Evolutionary conservation across 176 grass and related monocot genomes (phyloP), one percentile per base, ranked within the genome.

Genomic region (Hyparrhenia diplandra): DNA sequence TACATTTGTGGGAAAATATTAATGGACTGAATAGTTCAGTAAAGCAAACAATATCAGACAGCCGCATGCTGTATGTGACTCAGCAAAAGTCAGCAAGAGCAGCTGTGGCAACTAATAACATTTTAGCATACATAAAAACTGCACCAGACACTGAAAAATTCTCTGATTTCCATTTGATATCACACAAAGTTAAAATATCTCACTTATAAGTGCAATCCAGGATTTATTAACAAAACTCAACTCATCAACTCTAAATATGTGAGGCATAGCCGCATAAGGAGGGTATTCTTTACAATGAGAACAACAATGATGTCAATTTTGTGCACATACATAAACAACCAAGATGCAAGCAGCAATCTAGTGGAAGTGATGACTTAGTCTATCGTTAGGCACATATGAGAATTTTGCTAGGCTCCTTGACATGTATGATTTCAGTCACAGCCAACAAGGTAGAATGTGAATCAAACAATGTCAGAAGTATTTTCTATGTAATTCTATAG

Each of bases 101-200:
- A 23, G 16, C 6, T 4, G 4, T 37, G 63, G 17, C 18, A 16
- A 4, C 28, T 25, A 67, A 24, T 67, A 59, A 40, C 24, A 74
- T 86, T 21, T 80, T 67, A 43, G 67, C 47, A 80, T 25, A 27
- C 28, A 71, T 45, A 34, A 32, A 67, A 67, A 31, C 52, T 46
- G 14, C 21, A 71, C 13, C 7, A 70, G 12, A 54, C 21, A 85
- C 2, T 41, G 68, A 18, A 7, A 51, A 46, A n/a, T 18, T 76
- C 35, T 17, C 14, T 5, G 16, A 30, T 46, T 46, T 30, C 29
- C 16, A 45, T 32, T 66, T 10, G 45, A 74, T 74, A 47, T 49
- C 2, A 81, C 21, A 68, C 3, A 29, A 36, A 63, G n/a, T 43
- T 32, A 25, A 76, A 83, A 71, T 25, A 7, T 30, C 30, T 30